Evolutionary conservation across 352 stramenopile genomes (phyloP).

Genomic region (Globisporangium paddicum): DNA sequence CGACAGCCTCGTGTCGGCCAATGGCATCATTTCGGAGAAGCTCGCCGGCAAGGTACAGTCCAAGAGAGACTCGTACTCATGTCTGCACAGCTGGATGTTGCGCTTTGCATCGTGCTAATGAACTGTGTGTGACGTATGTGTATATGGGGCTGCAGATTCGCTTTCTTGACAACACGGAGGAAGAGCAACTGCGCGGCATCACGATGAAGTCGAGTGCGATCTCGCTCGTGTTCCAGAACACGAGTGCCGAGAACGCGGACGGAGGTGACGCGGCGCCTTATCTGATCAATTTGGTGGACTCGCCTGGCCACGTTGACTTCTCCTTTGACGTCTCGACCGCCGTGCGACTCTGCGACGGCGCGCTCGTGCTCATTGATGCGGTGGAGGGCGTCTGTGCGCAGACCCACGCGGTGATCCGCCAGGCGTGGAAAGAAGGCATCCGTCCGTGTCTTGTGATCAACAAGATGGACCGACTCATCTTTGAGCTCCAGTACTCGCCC

Average conservation of each 20-base stretch:
- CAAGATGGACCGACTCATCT: conserved; percentile 96
- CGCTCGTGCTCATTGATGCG: conserved; percentile 93
- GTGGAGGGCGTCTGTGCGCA: conserved; percentile 96
- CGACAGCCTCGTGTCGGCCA: conserved; percentile 94
- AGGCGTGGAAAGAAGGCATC: conserved; percentile 93
- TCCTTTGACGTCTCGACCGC: conserved; percentile 94
- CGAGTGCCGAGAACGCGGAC: conserved; percentile 6
- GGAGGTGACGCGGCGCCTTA: conserved; percentile 49
- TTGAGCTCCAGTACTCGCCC: conserved; percentile 89
- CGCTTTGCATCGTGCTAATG: not conserved
- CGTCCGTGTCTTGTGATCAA: conserved; percentile 95
- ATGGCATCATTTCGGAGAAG: conserved; percentile 97
- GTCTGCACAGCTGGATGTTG: not conserved
- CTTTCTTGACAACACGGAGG: conserved; percentile 94
- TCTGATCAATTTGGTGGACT: conserved; percentile 95
- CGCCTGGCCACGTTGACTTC: conserved; percentile 95
- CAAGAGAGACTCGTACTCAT: not conserved
- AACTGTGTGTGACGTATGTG: not conserved
- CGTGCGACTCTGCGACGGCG: conserved; percentile 93
- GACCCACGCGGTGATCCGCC: conserved; percentile 92
- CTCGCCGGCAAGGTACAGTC: conserved; percentile 86
- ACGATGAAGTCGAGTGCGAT: conserved; percentile 97
- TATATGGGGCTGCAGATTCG: conserved; percentile 46
- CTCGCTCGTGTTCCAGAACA: conserved; percentile 86
- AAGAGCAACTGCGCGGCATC: conserved; percentile 95